Percentiles rank a stretch among this genome's conserved stretches.
phyloP scores from a whole-genome alignment of 352 stramenopile species.

The Phytophthora tentaculata region DNA sequence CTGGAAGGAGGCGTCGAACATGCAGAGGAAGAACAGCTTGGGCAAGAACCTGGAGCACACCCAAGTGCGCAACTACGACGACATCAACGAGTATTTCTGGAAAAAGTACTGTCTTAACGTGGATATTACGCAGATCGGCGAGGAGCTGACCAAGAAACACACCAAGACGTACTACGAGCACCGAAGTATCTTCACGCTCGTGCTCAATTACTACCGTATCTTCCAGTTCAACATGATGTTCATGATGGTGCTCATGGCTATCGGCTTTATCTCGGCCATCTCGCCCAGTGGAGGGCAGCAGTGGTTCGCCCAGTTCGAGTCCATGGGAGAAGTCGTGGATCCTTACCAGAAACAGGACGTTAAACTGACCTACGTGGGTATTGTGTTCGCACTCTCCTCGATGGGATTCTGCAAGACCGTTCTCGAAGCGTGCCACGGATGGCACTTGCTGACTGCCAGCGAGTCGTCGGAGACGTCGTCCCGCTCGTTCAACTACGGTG shows the following conservation, averaged over 20 bases:
- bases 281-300: constrained; percentile 60
- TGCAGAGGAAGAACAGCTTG: constrained; percentile 66
- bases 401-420: constrained; percentile 69
- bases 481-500: constrained; percentile 65
- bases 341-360: constrained; percentile 63
- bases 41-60: constrained; percentile 73
- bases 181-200: constrained; percentile 75
- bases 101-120: constrained; percentile 71
- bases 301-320: constrained; percentile 67
- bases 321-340: constrained; percentile 58
- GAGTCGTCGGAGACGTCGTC: constrained; percentile 55
- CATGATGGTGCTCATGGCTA: constrained; percentile 64
- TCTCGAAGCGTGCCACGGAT: constrained; percentile 63
- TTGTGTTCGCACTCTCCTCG: constrained; percentile 54
- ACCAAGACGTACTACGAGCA: constrained; percentile 84
- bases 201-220: constrained; percentile 82
- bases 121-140: constrained; percentile 54
- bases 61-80: constrained; percentile 80
- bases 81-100: constrained; percentile 87
- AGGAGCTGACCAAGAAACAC: constrained; percentile 63
- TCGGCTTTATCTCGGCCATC: constrained; percentile 65
- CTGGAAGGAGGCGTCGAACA: constrained; percentile 70
- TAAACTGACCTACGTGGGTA: constrained; percentile 64
- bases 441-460: constrained; percentile 57
- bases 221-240: constrained; percentile 88